Evolutionary conservation across 2,329 filamentous ascomycete species (phyloP).

Genomic region (Chalaropsis ovoidea): DNA sequence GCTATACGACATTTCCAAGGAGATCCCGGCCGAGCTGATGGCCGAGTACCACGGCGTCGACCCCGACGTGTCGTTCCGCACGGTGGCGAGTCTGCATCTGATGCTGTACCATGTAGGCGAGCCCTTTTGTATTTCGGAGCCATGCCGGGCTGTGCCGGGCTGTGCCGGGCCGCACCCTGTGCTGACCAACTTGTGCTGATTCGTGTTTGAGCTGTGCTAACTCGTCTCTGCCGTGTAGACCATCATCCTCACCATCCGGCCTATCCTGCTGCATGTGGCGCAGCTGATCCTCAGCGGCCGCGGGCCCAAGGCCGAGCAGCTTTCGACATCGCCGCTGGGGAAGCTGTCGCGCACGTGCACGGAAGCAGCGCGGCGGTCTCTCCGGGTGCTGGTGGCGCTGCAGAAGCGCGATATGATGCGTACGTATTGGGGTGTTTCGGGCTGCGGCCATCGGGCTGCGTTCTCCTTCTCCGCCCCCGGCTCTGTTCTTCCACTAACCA

Average conservation of each 20-base stretch:
- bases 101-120: conserved; percentile 31
- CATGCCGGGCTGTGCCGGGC: no score
- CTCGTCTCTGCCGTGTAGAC: conserved; percentile 26
- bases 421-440: conserved; percentile 17
- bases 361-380: conserved; percentile 30
- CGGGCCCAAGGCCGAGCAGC: conserved; percentile 27
- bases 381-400: conserved; percentile 30
- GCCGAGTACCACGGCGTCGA: conserved; percentile 27
- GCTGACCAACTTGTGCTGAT: no score
- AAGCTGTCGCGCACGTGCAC: conserved; percentile 30
- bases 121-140: no score
- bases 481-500: background rate
- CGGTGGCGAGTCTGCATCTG: conserved; percentile 31
- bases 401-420: conserved; percentile 31
- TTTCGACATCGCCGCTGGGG: conserved; percentile 29
- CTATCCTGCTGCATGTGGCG: conserved; percentile 30
- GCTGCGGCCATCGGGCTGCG: no score
- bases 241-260: conserved; percentile 30
- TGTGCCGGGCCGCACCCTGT: no score
- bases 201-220: no score
- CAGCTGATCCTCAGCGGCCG: conserved; percentile 29
- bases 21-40: conserved; percentile 27
- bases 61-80: conserved; percentile 30
- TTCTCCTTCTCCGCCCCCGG: background rate
- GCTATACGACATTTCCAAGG: conserved; percentile 27